phyloP scores from a whole-genome alignment of 2,329 filamentous ascomycete species.

The Aspergillus terreus region DNA sequence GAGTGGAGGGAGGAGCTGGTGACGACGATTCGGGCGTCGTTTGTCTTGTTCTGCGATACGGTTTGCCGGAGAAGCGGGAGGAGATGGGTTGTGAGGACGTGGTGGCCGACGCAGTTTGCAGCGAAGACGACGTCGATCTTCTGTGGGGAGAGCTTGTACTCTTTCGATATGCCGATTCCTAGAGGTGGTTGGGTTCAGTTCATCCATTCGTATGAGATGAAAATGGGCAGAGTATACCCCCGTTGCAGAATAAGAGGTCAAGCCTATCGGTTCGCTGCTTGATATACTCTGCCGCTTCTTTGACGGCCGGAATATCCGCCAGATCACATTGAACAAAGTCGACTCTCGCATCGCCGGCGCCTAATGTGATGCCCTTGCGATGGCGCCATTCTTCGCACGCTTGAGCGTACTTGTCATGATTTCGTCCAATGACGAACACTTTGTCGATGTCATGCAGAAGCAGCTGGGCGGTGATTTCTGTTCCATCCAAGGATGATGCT shows the following conservation, averaged over 20 bases:
- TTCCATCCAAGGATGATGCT: too few species aligned
- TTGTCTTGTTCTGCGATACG: conserved; percentile 19
- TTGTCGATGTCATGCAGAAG: conserved; percentile 27
- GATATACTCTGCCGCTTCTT: conserved; percentile 18
- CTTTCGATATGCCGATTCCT: conserved; percentile 17
- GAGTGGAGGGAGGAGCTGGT: conserved; percentile 33
- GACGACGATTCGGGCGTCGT: conserved; percentile 43
- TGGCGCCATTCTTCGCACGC: conserved; percentile 23
- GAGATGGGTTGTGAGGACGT: conserved; percentile 49
- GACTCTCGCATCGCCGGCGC: conserved; percentile 15
- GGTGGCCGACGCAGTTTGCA: conserved; percentile 50
- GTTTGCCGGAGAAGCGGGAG: conserved; percentile 27
- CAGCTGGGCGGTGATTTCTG: conserved; percentile 28
- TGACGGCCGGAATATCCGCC: conserved; percentile 21
- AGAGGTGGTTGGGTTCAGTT: neutral
- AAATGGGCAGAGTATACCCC: conserved; percentile 15
- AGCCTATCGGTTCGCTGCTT: conserved; percentile 19
- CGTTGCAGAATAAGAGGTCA: conserved; percentile 32
- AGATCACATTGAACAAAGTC: conserved; percentile 30
- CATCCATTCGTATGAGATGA: too few species aligned
- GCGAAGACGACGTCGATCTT: conserved; percentile 49
- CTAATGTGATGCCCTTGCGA: conserved; percentile 14
- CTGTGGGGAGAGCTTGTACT: conserved; percentile 28
- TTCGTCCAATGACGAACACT: conserved; percentile 27
- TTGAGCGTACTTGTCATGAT: conserved; percentile 17